A percentile compares a stretch with the other conserved stretches of the same genome.
Evolutionary conservation across 2,329 filamentous ascomycete species (phyloP).

Genomic region (Thelonectria discophora): DNA sequence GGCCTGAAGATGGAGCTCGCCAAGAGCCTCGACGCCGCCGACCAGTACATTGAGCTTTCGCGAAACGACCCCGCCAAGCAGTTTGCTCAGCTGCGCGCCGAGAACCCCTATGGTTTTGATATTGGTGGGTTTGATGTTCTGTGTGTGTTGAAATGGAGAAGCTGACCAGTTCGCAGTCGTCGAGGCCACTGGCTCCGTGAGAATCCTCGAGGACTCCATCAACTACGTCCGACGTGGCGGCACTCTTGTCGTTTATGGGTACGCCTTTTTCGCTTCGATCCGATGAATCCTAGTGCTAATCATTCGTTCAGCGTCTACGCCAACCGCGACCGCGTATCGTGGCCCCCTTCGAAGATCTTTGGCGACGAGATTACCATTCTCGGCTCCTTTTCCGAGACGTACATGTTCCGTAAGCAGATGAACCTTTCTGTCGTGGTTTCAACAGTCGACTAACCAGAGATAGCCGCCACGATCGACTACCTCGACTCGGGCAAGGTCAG

Average conservation of each 20-base stretch:
- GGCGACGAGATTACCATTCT: constrained; percentile 75
- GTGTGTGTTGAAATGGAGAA: not conserved
- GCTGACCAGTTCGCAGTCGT: constrained; percentile 55
- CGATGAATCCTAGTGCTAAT: constrained; percentile 11
- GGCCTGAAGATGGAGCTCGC: constrained; percentile 78
- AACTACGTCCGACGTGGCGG: constrained; percentile 76
- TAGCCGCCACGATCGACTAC: constrained; percentile 59
- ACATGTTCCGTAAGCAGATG: constrained; percentile 68
- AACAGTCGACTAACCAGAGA: constrained; percentile 10
- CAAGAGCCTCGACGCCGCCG: constrained; percentile 62
- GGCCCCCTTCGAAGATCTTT: constrained; percentile 78
- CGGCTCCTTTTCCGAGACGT: constrained; percentile 77
- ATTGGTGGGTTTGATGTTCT: constrained; percentile 55
- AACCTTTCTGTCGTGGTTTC: not conserved
- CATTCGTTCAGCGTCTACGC: constrained; percentile 64
- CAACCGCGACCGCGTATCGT: constrained; percentile 68
- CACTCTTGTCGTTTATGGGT: constrained; percentile 74
- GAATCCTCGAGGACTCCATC: constrained; percentile 75
- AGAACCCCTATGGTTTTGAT: constrained; percentile 78
- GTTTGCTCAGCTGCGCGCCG: constrained; percentile 68
- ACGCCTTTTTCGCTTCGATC: not conserved
- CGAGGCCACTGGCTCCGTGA: constrained; percentile 74
- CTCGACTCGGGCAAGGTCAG: constrained; percentile 68
- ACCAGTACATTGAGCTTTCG: constrained; percentile 63
- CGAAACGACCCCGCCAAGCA: constrained; percentile 64